These are phyloP conservation scores for Globisporangium mamillatum DNA, from an alignment of 352 stramenopile genomes.

Conservation along the genomic window DNA sequence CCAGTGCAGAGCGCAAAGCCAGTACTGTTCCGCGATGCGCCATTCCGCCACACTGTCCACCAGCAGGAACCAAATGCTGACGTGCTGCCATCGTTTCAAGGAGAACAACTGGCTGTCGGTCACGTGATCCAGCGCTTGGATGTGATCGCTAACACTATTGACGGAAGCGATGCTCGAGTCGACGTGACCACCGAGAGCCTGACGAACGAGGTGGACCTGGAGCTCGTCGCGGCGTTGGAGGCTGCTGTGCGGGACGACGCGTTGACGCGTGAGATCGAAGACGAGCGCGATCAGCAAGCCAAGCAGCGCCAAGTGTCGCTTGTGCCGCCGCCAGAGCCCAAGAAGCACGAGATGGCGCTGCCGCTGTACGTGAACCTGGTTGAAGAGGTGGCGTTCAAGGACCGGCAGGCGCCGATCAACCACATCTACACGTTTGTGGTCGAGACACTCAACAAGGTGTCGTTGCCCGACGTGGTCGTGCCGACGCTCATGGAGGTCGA, in stretches of 20 bases:
- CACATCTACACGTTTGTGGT: conserved; percentile 47
- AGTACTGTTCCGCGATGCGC: background rate
- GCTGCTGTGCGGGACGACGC: conserved; percentile 22
- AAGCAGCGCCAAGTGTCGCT: background rate
- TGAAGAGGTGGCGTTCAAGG: conserved; percentile 56
- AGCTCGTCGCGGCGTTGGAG: conserved; percentile 26
- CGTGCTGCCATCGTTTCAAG: background rate
- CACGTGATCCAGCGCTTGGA: conserved; percentile 8
- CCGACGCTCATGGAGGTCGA: conserved; percentile 45
- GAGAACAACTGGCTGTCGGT: background rate
- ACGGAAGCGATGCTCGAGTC: background rate
- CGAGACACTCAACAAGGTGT: conserved; percentile 28
- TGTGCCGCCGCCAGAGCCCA: background rate
- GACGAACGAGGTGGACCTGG: conserved; percentile 16
- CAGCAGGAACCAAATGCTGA: background rate
- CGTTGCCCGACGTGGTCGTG: conserved; percentile 27
- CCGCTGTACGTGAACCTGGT: conserved; percentile 54
- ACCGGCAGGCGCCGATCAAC: conserved; percentile 23
- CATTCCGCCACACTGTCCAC: conserved; percentile 10
- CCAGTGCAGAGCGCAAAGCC: background rate
- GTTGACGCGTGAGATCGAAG: conserved; percentile 3
- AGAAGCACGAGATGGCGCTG: conserved; percentile 18
- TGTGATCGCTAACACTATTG: conserved; percentile 19
- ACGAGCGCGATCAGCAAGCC: conserved; percentile 1
- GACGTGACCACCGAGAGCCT: conserved; percentile 12